These are phyloP conservation scores for Penicillium sp. DNA, from an alignment of 2,329 filamentous ascomycete genomes.

Conservation along the genomic window DNA sequence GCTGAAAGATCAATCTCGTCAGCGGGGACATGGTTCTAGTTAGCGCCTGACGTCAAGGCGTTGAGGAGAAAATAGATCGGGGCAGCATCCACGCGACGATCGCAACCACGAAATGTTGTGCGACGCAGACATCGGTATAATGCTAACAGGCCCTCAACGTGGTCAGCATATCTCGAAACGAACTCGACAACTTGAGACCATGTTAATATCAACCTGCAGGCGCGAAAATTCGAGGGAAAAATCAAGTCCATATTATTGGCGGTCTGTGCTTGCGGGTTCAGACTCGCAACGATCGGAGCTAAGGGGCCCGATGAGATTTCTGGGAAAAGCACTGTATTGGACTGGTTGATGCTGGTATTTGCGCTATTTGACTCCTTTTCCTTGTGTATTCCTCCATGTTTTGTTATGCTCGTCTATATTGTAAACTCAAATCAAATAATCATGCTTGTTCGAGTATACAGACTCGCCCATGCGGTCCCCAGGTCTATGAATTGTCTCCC, in stretches of 20 bases:
- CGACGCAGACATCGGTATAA: not conserved
- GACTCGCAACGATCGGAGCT: constrained; percentile 18
- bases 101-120: not conserved
- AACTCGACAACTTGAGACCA: not conserved
- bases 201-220: not conserved
- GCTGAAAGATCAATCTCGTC: not conserved
- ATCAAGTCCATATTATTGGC: constrained; percentile 13
- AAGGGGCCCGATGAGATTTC: constrained; percentile 10
- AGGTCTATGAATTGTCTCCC: not conserved
- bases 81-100: not conserved
- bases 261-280: constrained; percentile 19
- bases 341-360: not conserved
- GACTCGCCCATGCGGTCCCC: not conserved
- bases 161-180: no score
- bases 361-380: not conserved
- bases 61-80: not conserved
- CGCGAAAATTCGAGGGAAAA: constrained; percentile 5
- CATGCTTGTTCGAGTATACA: constrained; percentile 1
- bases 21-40: not conserved
- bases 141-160: not conserved
- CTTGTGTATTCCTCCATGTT: not conserved
- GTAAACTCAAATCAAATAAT: not conserved
- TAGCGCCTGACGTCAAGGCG: not conserved
- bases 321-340: not conserved
- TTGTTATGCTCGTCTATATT: not conserved